Conservation (phyloP, 1,284 basidiomycete genomes). For the Mycosarcoma mackinlayi region DNA sequence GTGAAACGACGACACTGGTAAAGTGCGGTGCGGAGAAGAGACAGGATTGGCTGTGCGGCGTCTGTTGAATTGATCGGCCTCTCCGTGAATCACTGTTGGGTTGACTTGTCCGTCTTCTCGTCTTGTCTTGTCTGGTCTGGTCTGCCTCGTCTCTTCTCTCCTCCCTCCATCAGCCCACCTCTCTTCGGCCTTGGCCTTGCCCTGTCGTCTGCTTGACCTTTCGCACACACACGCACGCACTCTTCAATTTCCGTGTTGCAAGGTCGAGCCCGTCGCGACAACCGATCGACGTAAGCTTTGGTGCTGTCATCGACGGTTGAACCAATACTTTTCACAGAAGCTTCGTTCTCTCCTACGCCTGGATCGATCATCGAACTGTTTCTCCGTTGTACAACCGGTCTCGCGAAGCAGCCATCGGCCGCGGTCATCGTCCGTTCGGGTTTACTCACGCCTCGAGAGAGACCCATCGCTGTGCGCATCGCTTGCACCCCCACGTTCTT, state of each 20-base stretch:
- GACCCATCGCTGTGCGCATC: background rate
- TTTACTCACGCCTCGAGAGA: too few species aligned
- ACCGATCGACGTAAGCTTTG: constrained; percentile 20
- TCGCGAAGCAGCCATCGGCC: background rate
- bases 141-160: background rate
- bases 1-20: too few species aligned
- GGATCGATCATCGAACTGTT: background rate
- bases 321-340: background rate
- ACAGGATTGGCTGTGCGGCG: too few species aligned
- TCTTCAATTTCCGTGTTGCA: constrained; percentile 8
- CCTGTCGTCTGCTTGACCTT: constrained; percentile 11
- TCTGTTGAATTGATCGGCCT: too few species aligned
- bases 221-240: constrained; percentile 12
- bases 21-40: too few species aligned
- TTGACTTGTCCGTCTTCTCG: background rate
- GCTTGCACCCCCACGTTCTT: background rate
- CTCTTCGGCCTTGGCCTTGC: background rate
- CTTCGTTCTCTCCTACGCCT: background rate
- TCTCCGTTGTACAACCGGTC: background rate
- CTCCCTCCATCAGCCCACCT: background rate
- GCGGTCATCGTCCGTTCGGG: constrained; percentile 4
- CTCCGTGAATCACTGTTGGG: too few species aligned
- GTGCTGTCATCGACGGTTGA: constrained; percentile 3
- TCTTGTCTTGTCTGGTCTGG: background rate
- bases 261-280: constrained; percentile 21